Percentiles rank a stretch among this genome's conserved stretches.
Conservation (phyloP, 177 flowering plant genomes). For the Vitis hybrid region DNA sequence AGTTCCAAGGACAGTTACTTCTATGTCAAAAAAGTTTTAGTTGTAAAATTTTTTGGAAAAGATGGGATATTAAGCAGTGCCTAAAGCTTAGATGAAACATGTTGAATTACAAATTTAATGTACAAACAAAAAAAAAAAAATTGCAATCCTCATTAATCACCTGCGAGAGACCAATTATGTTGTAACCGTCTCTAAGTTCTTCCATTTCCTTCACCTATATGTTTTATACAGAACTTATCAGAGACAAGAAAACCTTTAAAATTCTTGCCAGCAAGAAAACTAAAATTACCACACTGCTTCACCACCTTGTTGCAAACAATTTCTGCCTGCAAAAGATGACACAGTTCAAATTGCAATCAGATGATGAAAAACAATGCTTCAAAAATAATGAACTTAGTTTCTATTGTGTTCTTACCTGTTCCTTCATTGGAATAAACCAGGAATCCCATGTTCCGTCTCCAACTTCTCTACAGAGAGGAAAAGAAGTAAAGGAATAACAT, state of each 20-base stretch:
- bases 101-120: too few species aligned
- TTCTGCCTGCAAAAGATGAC: conserved; percentile 51
- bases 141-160: conserved; percentile 31
- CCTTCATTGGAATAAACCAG: conserved; percentile 64
- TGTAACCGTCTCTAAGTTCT: conserved; percentile 79
- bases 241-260: conserved; percentile 4
- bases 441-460: conserved; percentile 75
- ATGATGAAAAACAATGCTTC: neutral
- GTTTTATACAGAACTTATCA: conserved; percentile 13
- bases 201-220: conserved; percentile 83
- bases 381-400: conserved; percentile 4
- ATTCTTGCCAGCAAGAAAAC: neutral
- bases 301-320: conserved; percentile 82
- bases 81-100: too few species aligned
- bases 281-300: conserved; percentile 13
- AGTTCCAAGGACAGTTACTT: too few species aligned
- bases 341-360: conserved; percentile 10
- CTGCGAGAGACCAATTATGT: conserved; percentile 98
- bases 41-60: too few species aligned
- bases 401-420: conserved; percentile 40
- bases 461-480: conserved; percentile 48
- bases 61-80: too few species aligned
- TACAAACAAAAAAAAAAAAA: neutral
- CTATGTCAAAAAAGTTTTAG: too few species aligned
- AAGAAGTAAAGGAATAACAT: neutral